Conservation (phyloP, 225 moss, liverwort and hornwort genomes). For the Sphagnum tenellum region DNA sequence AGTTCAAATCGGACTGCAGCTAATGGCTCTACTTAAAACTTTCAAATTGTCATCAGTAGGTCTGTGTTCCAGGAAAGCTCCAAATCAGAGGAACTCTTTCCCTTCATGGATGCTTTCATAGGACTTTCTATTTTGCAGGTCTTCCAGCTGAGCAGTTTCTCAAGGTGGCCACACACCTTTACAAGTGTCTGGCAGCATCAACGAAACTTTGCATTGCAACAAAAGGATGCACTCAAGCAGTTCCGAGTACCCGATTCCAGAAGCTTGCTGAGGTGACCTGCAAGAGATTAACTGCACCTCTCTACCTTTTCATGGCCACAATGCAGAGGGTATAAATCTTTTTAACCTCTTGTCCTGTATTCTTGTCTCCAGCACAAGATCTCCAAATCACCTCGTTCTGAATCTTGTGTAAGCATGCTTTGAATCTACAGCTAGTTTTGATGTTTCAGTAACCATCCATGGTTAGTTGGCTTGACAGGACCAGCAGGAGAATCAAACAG, state of each 20-base stretch:
- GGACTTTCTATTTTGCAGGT: slow-evolving; percentile 24
- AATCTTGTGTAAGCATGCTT: no score
- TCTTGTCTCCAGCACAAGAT: no score
- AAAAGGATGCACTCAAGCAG: slow-evolving; percentile 60
- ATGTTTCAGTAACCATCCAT: neutral
- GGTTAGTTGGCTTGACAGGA: slow-evolving; percentile 29
- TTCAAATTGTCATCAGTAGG: no score
- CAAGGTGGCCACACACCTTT: slow-evolving; percentile 59
- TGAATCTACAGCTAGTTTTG: no score
- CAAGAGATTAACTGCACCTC: slow-evolving; percentile 67
- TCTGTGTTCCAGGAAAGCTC: no score
- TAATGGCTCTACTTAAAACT: no score
- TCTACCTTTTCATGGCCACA: slow-evolving; percentile 72
- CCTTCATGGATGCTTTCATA: no score
- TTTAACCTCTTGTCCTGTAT: no score
- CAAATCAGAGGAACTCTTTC: no score
- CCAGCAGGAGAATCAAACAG: slow-evolving; percentile 49
- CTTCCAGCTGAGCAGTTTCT: slow-evolving; percentile 59
- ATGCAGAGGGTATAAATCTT: slow-evolving; percentile 50
- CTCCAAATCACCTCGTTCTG: no score
- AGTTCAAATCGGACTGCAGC: no score
- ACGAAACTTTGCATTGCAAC: slow-evolving; percentile 80
- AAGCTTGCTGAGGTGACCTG: slow-evolving; percentile 75
- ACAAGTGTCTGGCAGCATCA: slow-evolving; percentile 70
- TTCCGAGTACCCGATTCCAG: slow-evolving; percentile 59